Conservation (phyloP, 495 filamentous ascomycete genomes). For the Margaritispora aquatica region DNA sequence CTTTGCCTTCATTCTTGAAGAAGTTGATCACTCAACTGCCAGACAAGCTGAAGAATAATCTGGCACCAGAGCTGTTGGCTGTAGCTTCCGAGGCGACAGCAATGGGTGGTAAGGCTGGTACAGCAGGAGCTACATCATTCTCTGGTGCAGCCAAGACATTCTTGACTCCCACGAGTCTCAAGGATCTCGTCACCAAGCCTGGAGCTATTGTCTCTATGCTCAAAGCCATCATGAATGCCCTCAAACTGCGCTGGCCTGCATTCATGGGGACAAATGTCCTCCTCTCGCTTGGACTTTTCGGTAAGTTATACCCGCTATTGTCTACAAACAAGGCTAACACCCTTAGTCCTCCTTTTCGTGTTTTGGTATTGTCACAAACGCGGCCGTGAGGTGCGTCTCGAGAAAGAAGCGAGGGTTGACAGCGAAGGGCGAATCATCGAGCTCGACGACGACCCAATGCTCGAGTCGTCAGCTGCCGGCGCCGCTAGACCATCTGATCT, state of each 20-base stretch:
- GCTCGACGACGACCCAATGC: slow-evolving; percentile 15
- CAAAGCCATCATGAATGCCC: slow-evolving; percentile 75
- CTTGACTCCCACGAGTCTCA: slow-evolving; percentile 43
- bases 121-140: slow-evolving; percentile 3
- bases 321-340: slow-evolving; percentile 13
- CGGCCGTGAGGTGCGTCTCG: slow-evolving; percentile 75
- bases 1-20: slow-evolving; percentile 76
- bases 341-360: slow-evolving; percentile 73
- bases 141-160: slow-evolving; percentile 31
- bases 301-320: slow-evolving; percentile 42
- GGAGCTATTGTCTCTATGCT: slow-evolving; percentile 77
- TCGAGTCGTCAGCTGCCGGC: background rate
- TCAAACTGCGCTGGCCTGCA: slow-evolving; percentile 78
- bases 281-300: slow-evolving; percentile 76
- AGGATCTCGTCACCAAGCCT: slow-evolving; percentile 79
- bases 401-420: slow-evolving; percentile 27
- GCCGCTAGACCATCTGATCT: background rate
- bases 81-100: slow-evolving; percentile 67
- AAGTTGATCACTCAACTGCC: slow-evolving; percentile 82
- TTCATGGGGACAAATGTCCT: slow-evolving; percentile 80
- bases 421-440: slow-evolving; percentile 19
- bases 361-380: slow-evolving; percentile 98
- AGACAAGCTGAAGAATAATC: slow-evolving; percentile 63
- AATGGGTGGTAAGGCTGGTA: slow-evolving; percentile 34
- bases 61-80: slow-evolving; percentile 77